phyloP scores from a whole-genome alignment of 1,139 yeast species.

The Debaryomycetaceae sp. region DNA sequence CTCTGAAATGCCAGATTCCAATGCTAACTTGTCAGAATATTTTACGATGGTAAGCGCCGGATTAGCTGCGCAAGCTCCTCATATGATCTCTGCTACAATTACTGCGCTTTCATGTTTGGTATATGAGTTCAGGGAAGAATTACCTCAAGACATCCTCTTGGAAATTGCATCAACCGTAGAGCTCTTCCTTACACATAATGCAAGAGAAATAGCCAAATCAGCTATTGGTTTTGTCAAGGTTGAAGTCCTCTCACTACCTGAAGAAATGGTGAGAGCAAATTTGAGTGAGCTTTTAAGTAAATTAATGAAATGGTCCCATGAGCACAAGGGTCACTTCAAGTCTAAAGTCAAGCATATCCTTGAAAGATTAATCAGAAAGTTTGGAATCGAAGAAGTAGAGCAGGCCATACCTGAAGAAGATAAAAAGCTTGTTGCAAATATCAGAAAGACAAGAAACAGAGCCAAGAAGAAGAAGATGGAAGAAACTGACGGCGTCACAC shows the following conservation, averaged over 20 bases:
- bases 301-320: conserved; percentile 90
- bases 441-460: conserved; percentile 81
- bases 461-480: conserved; percentile 67
- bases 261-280: conserved; percentile 67
- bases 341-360: conserved; percentile 88
- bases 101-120: conserved; percentile 85
- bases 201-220: conserved; percentile 89
- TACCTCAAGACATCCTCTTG: conserved; percentile 54
- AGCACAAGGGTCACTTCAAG: conserved; percentile 92
- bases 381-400: conserved; percentile 80
- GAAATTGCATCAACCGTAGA: conserved; percentile 89
- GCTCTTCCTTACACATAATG: conserved; percentile 82
- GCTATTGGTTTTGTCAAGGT: conserved; percentile 95
- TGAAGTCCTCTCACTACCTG: conserved; percentile 81
- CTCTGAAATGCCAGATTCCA: conserved; percentile 53
- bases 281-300: conserved; percentile 65
- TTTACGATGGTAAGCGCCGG: conserved; percentile 97
- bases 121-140: conserved; percentile 73
- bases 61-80: conserved; percentile 88
- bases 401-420: conserved; percentile 85
- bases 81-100: conserved; percentile 94
- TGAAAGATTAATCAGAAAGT: conserved; percentile 86
- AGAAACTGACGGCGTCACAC: conserved; percentile 18
- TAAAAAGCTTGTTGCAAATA: conserved; percentile 73
- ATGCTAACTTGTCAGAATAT: conserved; percentile 73